These are phyloP conservation scores for Jimgerdemannia flammicorona DNA, from an alignment of 192 early-diverging fungal genomes.

Conservation along the genomic window DNA sequence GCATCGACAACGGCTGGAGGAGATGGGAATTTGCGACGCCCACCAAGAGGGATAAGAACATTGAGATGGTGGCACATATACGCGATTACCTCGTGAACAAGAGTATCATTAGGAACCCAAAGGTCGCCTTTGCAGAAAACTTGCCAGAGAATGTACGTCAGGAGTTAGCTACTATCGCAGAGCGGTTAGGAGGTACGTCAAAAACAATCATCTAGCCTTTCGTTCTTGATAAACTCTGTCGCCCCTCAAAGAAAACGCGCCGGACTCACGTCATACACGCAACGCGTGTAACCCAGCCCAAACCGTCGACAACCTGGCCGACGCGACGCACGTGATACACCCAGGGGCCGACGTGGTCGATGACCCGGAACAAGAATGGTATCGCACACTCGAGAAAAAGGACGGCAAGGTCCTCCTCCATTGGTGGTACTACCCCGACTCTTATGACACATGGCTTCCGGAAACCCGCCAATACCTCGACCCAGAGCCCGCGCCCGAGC, in stretches of 20 bases:
- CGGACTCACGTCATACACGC: not conserved
- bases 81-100: slow-evolving; percentile 22
- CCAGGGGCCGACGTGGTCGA: slow-evolving; percentile 32
- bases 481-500: slow-evolving; percentile 56
- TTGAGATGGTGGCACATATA: slow-evolving; percentile 36
- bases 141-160: slow-evolving; percentile 24
- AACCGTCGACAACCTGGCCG: slow-evolving; percentile 11
- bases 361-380: slow-evolving; percentile 52
- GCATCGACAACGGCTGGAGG: slow-evolving; percentile 31
- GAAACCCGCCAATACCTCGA: slow-evolving; percentile 59
- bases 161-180: slow-evolving; percentile 25
- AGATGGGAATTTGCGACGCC: slow-evolving; percentile 39
- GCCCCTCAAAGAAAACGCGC: not conserved
- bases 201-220: no score
- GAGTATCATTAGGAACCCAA: slow-evolving; percentile 27
- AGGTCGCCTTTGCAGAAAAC: slow-evolving; percentile 36
- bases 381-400: slow-evolving; percentile 56
- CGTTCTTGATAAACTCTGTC: not conserved
- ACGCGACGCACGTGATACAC: slow-evolving; percentile 50
- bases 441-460: slow-evolving; percentile 70
- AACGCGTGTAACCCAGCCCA: slow-evolving; percentile 16
- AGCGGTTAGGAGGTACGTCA: slow-evolving; percentile 37
- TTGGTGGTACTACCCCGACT: slow-evolving; percentile 82
- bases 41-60: slow-evolving; percentile 21
- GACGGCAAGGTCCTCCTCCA: slow-evolving; percentile 63